Conservation (phyloP, 1,284 basidiomycete species). For the Leccinum proximum region DNA sequence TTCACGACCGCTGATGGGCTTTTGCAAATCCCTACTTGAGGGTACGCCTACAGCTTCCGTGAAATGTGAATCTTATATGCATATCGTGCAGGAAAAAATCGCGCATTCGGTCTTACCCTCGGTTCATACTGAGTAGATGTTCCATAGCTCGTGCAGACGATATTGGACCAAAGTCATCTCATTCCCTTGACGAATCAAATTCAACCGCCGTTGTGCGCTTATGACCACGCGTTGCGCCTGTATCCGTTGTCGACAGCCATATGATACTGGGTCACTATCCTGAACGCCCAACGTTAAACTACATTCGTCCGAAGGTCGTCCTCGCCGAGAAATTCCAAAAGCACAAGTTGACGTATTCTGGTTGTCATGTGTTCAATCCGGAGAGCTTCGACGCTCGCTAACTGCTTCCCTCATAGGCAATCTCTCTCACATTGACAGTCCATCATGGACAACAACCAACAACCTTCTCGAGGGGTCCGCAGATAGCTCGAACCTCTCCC, state of each 20-base stretch:
- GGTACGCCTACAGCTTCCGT: too few species aligned
- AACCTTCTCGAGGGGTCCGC: too few species aligned
- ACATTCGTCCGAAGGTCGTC: slow-evolving; percentile 59
- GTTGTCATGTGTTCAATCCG: slow-evolving; percentile 99
- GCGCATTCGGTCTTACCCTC: background rate
- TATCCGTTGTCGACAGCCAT: slow-evolving; percentile 96
- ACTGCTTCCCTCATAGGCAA: too few species aligned
- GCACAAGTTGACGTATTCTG: slow-evolving; percentile 96
- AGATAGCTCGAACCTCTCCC: too few species aligned
- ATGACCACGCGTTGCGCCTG: slow-evolving; percentile 88
- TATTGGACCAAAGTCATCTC: slow-evolving; percentile 91
- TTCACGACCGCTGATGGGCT: too few species aligned
- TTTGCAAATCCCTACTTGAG: too few species aligned
- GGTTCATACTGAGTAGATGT: slow-evolving; percentile 8
- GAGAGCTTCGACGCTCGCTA: slow-evolving; percentile 58
- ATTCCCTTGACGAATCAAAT: slow-evolving; percentile 82
- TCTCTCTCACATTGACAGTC: too few species aligned
- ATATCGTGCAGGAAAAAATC: too few species aligned
- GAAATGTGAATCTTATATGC: too few species aligned
- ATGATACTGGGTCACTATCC: slow-evolving; percentile 9
- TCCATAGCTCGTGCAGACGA: slow-evolving; percentile 84
- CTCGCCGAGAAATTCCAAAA: slow-evolving; percentile 97
- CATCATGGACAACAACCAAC: too few species aligned
- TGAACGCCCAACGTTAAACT: slow-evolving; percentile 6
- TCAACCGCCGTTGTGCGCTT: slow-evolving; percentile 88